Base-by-base conservation (phyloP, 2,329 filamentous ascomycete genomes). In the Pseudocercospora fijiensis region DNA sequence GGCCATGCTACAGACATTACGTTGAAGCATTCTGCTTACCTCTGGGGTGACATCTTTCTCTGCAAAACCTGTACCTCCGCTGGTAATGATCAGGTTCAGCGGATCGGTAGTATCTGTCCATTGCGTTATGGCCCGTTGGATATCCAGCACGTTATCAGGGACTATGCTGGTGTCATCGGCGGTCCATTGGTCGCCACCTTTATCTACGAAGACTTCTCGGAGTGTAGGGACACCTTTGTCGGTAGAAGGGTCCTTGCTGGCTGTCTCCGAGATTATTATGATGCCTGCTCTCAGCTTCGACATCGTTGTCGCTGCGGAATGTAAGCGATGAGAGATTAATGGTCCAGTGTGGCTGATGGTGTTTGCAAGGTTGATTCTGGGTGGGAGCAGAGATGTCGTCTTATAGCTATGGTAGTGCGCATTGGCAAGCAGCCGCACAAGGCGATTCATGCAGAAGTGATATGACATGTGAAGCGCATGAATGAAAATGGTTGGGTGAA, bases 11-110 rank as follows among this genome's bases (percentile, higher is more conserved):
- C 43, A 20, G 16, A 2, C 43, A 4, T 13, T 16, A n/a, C 30
- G 52, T 27, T 2, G 6, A 16, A 45, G 28, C 24, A 26, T 37
- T 22, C 22, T 52, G 75, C 78, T 68, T 76, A 93, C 91, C 84
- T 98, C 95, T 2, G 95, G 95, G 0, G 95, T 99, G 47, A 85
- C 82, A 79, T 99, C 95, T 61, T 89, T 86, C 10, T 87, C 82
- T 7, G 95, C 90, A 77, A 99, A 99, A 0, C 95, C 95, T 1
- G 95, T 99, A 1, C 95, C 95, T 22, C 95, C 95, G 6, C 92
- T 96, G 0, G 92, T 94, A 53, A 97, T 77, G 64, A 99, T 85
- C 63, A 98, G 78, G 77, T 96, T 94, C 57, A 88, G 76, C 3
- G 82, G 68, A 9, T 72, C 53, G 3, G 74, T 76, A 55, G 83